Evolutionary conservation across 179 eudicot species (phyloP), one percentile per base, ranked within the genome.

Genomic region (Heliamphora pulchella): DNA sequence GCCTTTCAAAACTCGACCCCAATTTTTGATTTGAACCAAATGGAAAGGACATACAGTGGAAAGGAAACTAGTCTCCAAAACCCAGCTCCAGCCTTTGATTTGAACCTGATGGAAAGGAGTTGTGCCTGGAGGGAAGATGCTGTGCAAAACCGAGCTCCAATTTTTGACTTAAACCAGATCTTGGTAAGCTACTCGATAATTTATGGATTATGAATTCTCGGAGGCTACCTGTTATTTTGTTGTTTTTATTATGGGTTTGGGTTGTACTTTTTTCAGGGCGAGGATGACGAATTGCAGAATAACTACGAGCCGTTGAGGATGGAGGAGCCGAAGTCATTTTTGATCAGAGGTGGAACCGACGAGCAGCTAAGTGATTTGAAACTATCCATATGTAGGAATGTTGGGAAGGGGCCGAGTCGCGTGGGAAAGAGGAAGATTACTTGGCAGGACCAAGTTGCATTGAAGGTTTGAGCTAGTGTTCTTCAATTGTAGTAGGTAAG

Each of bases 381-480:
- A 80, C 58, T 89, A 77, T 77, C 88, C 0, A 7, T 85, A 7
- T 89, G 89, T 78, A 75, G 89, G 76, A 85, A 89, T 77, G 71
- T 81, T 47, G 91, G 89, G 55, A 88, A 85, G 44, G 87, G 87
- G 4, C 75, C 87, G 2, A 84, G 80, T 54, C 84, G 83, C 4
- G 78, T 64, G 1, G 87, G 84, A 71, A 87, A 89, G 80, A 79
- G 89, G 77, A 89, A 89, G 85, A 82, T 89, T 73, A 84, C 91
- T 47, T 89, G 89, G 91, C 91, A 89, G 75, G 91, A 89, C 55
- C 88, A 86, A 3, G 89, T 87, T 81, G 89, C 89, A 2, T 77
- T 84, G 86, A 84, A 82, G 82, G 88, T 87, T 61, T 84, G 86
- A 89, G 76, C 10, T 4, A 22, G 50, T 17, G 15, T 75, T 44